Percentiles rank a stretch among this genome's conserved stretches.
Conservation (phyloP, 805 yeast genomes). For the Monosporozyma unispora region DNA sequence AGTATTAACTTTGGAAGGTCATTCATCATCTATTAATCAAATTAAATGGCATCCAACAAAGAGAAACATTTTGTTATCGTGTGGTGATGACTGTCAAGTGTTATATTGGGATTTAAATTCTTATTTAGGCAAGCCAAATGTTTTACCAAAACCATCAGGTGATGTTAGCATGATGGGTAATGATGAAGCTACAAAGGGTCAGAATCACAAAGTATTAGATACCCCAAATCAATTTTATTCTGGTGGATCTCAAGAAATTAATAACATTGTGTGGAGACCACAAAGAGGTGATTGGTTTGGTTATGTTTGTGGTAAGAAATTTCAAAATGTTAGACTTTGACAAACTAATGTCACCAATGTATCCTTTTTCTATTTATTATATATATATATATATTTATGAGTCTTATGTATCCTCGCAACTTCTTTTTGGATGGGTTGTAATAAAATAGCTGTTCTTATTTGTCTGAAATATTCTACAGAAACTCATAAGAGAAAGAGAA, state of each 20-base stretch:
- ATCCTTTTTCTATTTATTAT: neutral
- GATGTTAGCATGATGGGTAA: constrained; percentile 7
- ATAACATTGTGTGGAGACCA: constrained; percentile 65
- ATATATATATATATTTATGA: neutral
- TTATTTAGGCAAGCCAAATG: constrained; percentile 9
- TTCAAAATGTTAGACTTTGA: constrained; percentile 27
- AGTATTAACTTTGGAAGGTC: constrained; percentile 58
- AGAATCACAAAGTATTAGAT: constrained; percentile 7
- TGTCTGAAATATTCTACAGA: no score
- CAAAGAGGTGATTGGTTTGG: constrained; percentile 71
- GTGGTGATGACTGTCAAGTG: constrained; percentile 70
- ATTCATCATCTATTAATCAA: constrained; percentile 57
- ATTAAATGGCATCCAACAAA: constrained; percentile 79
- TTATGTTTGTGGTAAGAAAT: constrained; percentile 32
- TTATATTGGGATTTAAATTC: constrained; percentile 54
- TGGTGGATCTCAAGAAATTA: constrained; percentile 61
- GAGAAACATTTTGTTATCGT: constrained; percentile 45
- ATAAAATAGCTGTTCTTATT: no score
- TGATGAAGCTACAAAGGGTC: constrained; percentile 5
- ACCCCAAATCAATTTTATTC: constrained; percentile 39
- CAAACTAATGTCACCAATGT: neutral
- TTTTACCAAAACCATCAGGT: neutral
- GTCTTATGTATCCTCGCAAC: neutral
- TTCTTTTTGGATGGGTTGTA: no score
- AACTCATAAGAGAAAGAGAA: no score